Base-by-base conservation (phyloP, 1,284 basidiomycete genomes). In the Athelia psychrophila region DNA sequence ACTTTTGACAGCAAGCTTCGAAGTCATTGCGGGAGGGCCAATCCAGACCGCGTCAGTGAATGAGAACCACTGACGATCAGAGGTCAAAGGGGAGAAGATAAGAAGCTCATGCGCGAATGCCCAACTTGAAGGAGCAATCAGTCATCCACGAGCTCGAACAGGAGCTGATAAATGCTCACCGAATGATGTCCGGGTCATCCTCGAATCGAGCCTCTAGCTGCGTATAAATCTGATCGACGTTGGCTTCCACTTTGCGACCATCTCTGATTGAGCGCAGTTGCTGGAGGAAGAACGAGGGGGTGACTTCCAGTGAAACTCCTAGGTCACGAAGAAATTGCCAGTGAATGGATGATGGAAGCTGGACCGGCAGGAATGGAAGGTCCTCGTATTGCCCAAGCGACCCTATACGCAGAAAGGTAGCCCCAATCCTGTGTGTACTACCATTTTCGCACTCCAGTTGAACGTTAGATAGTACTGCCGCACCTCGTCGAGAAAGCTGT, bases 141-240 rank as follows among this genome's bases (percentile, higher is more conserved):
- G 27, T 30, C n/a, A n/a, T n/a, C n/a, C n/a, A n/a, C n/a, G 27
- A 13, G 13, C 5, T 5, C 27, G 27, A 30, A 13, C 6, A 30
- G 6, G 5, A 13, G 13, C 13, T 13, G 27, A 30, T 30, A 30
- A 6, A 30, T 4, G 8, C 44, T 4, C 24, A 46, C 44, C 44
- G 44, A 19, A 46, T 46, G 22, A 8, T n/a, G 5, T 23, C 10
- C 22, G 44, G 10, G 24, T 46, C 44, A 27, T 46, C 44, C 16
- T 46, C 44, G 44, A 46, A 46, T 24, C 44, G 19, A 5, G 44
- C 44, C 10, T 27, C 6, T 23, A 46, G 44, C 44, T 46, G 44
- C 4, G n/a, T 4, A 27, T 46, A 46, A 9, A 42, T 42, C n/a
- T 42, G 8, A 6, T 42, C 16, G 9, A n/a, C 20, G 5, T 6